Evolutionary conservation across 495 filamentous ascomycete genomes (phyloP), one percentile per base, ranked within the genome.

Genomic region (Neurospora sp.): DNA sequence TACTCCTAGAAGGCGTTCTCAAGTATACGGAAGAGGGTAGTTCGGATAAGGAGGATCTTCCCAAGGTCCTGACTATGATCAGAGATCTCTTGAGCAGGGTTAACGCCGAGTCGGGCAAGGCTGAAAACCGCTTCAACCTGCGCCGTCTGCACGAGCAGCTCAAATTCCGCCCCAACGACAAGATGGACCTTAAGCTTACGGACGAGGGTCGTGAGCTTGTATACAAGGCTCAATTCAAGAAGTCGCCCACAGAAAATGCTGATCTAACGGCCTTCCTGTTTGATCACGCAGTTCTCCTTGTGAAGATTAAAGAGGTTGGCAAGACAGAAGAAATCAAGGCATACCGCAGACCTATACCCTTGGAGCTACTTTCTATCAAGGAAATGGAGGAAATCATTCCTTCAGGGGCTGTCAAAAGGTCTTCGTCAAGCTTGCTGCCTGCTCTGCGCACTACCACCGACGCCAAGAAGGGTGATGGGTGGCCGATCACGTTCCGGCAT

Each of bases 321-420:
- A 98, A 98, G 84, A 88, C 90, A 37, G 96, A 98, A 79, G 94
- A 98, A 79, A 90, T 96, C 69, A 94, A 94, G 76, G 96, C 97
- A 0, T 97, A 98, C 80, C 90, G 93, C 74, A 94, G 91, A 80
- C 96, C 96, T 12, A 99, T 99, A 72, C 96, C 96, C 45, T 83
- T 99, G 9, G 96, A 98, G 80, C 86, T 99, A 4, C 86, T 98
- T 69, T 91, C 95, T 20, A 98, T 99, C 77, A 91, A 91, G 48
- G 93, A 98, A 79, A 97, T 98, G 94, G 96, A 98, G 40, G 93
- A 97, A 76, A 89, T 98, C 18, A 91, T 96, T 31, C 95, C 96
- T 12, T 77, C 88, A 42, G 96, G 96, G 38, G 72, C 77, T 6
- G 88, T 97, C 31, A 98, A 98, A 81, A 85, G 96, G 72, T 91